Evolutionary conservation across 1,284 basidiomycete genomes (phyloP), one percentile per base, ranked within the genome.

Genomic region (Agaricales sp.): DNA sequence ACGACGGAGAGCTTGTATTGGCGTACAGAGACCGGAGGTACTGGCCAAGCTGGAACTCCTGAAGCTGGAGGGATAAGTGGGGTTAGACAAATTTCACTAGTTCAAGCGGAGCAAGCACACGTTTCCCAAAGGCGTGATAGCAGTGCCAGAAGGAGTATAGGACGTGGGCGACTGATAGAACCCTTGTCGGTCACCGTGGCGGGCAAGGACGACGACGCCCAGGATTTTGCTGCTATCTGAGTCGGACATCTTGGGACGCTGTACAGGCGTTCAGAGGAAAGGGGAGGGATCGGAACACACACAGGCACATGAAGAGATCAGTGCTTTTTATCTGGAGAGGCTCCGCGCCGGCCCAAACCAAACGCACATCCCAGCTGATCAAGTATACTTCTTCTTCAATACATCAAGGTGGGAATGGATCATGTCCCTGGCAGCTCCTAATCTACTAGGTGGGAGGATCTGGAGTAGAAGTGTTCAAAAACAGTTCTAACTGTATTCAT

Each of bases 51-150:
- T 80, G 74, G 55, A 75, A 80, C 54, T 85, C 75, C 69, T 92
- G 71, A 20, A 41, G 8, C 6, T 41, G 39, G 26, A 30, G 26
- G 13, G 39, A 41, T 41, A n/a, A n/a, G 8, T 8, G 30, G 8
- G 30, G 30, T 35, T n/a, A 35, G n/a, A n/a, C 8, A 11, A 35
- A 35, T 8, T 11, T 35, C n/a, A n/a, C 11, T 35, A n/a, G 6
- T 41, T 41, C n/a, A 41, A n/a, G 16, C 4, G 39, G 39, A n/a
- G 6, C 26, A 6, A 30, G 57, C 68, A 48, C 55, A 85, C 83
- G 61, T 81, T 82, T 45, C 89, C 89, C 22, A 92, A 71, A 14
- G 88, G 78, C 1, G 89, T 92, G 55, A 90, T 78, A 50, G 72
- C 68, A 6, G 87, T 89, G 43, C 70, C 67, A 4, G 74, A 71